Evolutionary conservation across 2,329 filamentous ascomycete species (phyloP).

Genomic region (Xylaria multiplex): DNA sequence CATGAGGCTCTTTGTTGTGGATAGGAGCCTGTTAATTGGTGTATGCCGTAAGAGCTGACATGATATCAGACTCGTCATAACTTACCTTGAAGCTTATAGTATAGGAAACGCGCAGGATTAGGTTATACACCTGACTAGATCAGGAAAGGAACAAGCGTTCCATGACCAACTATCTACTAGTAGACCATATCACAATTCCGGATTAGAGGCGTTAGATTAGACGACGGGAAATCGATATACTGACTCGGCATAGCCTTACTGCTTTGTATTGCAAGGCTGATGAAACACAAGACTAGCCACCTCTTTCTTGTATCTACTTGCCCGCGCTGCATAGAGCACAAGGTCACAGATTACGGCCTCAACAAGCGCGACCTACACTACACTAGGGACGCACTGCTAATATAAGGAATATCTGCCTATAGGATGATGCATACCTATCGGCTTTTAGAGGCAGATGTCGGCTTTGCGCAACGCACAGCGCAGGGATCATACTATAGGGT

Average conservation of each 20-base stretch:
- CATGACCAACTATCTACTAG: neutral
- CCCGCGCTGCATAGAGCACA: no score
- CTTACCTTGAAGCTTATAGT: neutral
- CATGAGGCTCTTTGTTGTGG: neutral
- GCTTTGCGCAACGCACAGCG: neutral
- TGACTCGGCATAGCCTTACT: constrained; percentile 5
- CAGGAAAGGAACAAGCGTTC: no score
- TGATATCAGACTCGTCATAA: neutral
- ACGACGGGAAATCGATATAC: neutral
- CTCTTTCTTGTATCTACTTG: neutral
- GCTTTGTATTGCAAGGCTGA: constrained; percentile 25
- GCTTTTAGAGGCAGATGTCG: neutral
- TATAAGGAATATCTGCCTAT: neutral
- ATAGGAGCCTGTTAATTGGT: neutral
- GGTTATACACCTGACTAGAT: neutral
- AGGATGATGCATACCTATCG: neutral
- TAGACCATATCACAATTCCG: constrained; percentile 1
- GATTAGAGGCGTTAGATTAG: neutral
- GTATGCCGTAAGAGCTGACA: neutral
- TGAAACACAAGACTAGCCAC: neutral
- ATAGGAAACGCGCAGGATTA: neutral
- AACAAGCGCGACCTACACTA: no score
- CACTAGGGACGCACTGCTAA: no score
- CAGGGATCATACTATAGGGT: neutral
- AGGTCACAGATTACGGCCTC: no score